Conservation (phyloP, 106 monocot genomes). For the Dactylorhiza incarnata region DNA sequence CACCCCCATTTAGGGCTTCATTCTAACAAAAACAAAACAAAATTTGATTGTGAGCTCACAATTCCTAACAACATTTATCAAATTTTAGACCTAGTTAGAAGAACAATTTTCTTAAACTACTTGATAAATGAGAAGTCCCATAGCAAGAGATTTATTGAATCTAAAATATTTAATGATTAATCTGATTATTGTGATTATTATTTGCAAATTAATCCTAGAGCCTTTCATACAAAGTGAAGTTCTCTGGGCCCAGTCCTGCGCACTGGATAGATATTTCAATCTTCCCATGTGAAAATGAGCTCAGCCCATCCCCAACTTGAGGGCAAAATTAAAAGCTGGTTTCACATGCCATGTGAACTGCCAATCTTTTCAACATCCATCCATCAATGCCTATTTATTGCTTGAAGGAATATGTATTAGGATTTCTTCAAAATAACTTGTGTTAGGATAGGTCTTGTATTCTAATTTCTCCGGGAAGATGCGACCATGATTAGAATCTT, state of each 20-base stretch:
- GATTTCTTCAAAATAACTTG: too few species aligned
- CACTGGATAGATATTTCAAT: background rate
- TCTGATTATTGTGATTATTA: background rate
- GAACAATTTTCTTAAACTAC: background rate
- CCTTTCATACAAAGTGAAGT: background rate
- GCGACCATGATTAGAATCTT: too few species aligned
- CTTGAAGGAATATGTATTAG: background rate
- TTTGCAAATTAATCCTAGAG: background rate
- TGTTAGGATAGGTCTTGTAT: too few species aligned
- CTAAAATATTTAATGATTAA: background rate
- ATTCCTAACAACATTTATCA: too few species aligned
- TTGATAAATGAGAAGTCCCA: background rate
- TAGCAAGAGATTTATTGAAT: background rate
- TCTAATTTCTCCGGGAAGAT: too few species aligned
- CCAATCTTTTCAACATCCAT: background rate
- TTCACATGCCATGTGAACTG: conserved; percentile 9
- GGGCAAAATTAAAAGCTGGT: background rate
- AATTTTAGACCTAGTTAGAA: too few species aligned
- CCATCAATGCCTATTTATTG: background rate
- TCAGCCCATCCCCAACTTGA: background rate
- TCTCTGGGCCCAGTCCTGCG: background rate
- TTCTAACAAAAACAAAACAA: conserved; percentile 37
- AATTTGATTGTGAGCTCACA: too few species aligned
- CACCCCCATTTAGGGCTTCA: conserved; percentile 89
- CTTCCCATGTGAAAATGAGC: background rate